These are phyloP conservation scores for Thinopyrum elongatum DNA, from an alignment of 176 grass and related monocot species.

Conservation along the genomic window DNA sequence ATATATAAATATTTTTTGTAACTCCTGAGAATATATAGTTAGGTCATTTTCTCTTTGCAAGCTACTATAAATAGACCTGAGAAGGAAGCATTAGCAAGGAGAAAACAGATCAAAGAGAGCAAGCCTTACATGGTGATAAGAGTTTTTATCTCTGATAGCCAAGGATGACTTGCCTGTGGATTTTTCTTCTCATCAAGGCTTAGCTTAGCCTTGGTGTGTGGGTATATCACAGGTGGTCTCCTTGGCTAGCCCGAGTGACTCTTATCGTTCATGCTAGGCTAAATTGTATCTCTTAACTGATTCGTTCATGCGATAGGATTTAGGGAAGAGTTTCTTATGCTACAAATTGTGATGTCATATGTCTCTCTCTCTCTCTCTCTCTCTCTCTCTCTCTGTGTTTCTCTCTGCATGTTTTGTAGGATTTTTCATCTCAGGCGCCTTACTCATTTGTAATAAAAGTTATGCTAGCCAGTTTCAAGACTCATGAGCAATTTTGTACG, in stretches of 20 bases:
- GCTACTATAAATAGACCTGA: not conserved
- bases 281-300: not conserved
- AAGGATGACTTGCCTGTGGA: conserved; percentile 45
- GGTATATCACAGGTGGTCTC: conserved; percentile 19
- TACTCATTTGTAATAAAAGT: no score
- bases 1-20: not conserved
- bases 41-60: not conserved
- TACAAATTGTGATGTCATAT: no score
- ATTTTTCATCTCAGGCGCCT: no score
- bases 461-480: no score
- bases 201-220: not conserved
- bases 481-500: no score
- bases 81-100: not conserved
- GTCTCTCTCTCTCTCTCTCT: no score
- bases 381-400: no score
- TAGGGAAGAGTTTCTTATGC: no score
- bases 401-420: no score
- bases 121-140: conserved; percentile 37
- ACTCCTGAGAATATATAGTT: not conserved
- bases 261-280: conserved; percentile 33
- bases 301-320: no score
- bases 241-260: conserved; percentile 29
- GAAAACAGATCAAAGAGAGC: not conserved
- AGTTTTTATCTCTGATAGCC: conserved; percentile 28
- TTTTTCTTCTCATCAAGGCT: not conserved